Evolutionary conservation across 331 rosid species (phyloP).

Genomic region (Cydonia oblonga): DNA sequence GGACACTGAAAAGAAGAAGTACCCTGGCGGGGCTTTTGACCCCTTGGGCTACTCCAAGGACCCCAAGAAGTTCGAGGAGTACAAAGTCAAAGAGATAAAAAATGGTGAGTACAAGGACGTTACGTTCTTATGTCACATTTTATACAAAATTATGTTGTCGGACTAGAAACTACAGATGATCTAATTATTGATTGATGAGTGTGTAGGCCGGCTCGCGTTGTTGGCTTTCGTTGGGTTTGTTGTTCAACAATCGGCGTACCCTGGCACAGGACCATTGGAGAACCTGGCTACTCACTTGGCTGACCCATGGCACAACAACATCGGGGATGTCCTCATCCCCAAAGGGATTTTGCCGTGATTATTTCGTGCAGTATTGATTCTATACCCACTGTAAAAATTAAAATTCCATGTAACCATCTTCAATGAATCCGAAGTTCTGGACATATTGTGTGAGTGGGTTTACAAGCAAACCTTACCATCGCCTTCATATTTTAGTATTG

Average conservation of each 20-base stretch:
- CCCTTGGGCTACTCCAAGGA: conserved; percentile 97
- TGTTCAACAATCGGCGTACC: conserved; percentile 90
- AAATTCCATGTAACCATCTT: conserved; percentile 34
- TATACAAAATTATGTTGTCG: not conserved
- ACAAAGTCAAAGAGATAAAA: conserved; percentile 84
- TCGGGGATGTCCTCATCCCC: conserved; percentile 77
- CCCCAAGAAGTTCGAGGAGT: conserved; percentile 70
- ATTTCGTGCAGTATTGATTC: not conserved
- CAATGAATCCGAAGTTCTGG: conserved; percentile 24
- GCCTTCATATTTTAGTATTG: not conserved
- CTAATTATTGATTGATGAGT: not conserved
- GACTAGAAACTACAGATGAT: not conserved
- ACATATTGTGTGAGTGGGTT: not conserved
- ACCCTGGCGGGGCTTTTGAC: conserved; percentile 98
- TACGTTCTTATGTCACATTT: not conserved
- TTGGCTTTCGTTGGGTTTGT: conserved; percentile 87
- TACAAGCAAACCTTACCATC: not conserved
- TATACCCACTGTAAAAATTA: conserved; percentile 32
- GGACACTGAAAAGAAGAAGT: conserved; percentile 90
- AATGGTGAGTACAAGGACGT: conserved; percentile 36
- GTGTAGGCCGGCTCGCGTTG: conserved; percentile 74
- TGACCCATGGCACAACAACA: conserved; percentile 99
- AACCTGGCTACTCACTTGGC: conserved; percentile 98
- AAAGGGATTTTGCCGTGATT: conserved; percentile 23
- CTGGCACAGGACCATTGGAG: conserved; percentile 99